These are phyloP conservation scores for Chlorella sorokiniana DNA, from an alignment of 139 green algal genomes.

Conservation along the genomic window DNA sequence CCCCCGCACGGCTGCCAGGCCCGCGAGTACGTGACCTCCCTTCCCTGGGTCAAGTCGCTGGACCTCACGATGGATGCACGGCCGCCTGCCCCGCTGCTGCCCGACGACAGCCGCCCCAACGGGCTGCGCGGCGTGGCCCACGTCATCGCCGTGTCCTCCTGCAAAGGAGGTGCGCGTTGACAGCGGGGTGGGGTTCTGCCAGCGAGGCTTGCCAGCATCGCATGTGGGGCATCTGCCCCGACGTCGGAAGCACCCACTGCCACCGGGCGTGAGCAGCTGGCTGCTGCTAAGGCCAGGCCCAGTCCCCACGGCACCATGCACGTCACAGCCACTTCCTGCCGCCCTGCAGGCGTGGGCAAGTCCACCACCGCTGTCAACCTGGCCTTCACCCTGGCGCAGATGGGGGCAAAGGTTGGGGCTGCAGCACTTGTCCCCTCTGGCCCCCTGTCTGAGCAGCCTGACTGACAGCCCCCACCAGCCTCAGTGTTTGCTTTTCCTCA, in stretches of 20 bases:
- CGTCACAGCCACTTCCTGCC: neutral
- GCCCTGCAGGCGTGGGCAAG: slow-evolving; percentile 90
- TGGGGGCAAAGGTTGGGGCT: slow-evolving; percentile 27
- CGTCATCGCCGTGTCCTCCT: slow-evolving; percentile 88
- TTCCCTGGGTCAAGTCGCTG: slow-evolving; percentile 75
- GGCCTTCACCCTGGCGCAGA: slow-evolving; percentile 87
- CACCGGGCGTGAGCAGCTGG: too few relatives aligned
- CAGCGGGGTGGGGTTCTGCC: neutral
- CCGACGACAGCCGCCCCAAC: slow-evolving; percentile 68
- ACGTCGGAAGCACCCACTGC: too few relatives aligned
- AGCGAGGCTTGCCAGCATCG: too few relatives aligned
- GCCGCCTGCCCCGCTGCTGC: slow-evolving; percentile 67
- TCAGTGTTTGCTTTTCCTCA: neutral
- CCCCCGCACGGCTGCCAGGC: slow-evolving; percentile 12
- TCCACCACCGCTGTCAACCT: slow-evolving; percentile 96
- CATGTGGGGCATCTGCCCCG: too few relatives aligned
- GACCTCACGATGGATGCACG: slow-evolving; percentile 85
- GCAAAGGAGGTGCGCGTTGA: slow-evolving; percentile 76
- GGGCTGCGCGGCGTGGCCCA: slow-evolving; percentile 83
- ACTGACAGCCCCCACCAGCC: neutral
- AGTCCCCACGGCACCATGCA: too few relatives aligned
- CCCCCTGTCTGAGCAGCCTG: neutral
- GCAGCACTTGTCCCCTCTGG: neutral
- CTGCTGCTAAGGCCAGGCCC: too few relatives aligned
- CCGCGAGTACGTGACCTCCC: slow-evolving; percentile 32